Evolutionary conservation across 176 grass and related monocot species (phyloP).

Genomic region (Melocanna baccifera): DNA sequence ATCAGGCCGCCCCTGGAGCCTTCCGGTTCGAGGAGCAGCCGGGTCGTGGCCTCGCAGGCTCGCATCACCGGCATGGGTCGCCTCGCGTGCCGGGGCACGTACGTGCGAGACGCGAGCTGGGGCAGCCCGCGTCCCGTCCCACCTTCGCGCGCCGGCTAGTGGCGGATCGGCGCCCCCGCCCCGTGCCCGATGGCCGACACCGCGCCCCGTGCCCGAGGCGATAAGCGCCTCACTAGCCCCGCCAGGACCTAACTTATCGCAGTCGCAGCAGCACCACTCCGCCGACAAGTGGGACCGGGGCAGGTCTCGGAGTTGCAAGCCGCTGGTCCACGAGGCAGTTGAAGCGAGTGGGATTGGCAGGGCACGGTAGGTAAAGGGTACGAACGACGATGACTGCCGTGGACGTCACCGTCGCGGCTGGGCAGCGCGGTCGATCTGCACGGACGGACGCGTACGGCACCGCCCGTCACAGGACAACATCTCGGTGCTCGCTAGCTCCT

Average conservation of each 20-base stretch:
- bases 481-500: background rate
- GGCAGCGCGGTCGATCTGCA: background rate
- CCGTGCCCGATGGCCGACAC: background rate
- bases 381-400: background rate
- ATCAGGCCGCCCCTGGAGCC: background rate
- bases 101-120: too few species aligned
- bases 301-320: background rate
- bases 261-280: background rate
- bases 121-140: background rate
- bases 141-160: background rate
- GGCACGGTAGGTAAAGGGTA: background rate
- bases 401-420: background rate
- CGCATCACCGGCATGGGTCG: background rate
- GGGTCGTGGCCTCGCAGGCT: background rate
- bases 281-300: background rate
- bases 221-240: background rate
- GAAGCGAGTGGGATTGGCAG: background rate
- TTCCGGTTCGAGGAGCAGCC: background rate
- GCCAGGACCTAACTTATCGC: background rate
- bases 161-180: background rate
- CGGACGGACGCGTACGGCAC: constrained; percentile 30
- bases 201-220: background rate
- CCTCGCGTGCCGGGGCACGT: background rate
- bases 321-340: constrained; percentile 14
- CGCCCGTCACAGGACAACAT: constrained; percentile 2